Conservation (phyloP, 106 monocot species). For the Narthecium ossifragum region DNA sequence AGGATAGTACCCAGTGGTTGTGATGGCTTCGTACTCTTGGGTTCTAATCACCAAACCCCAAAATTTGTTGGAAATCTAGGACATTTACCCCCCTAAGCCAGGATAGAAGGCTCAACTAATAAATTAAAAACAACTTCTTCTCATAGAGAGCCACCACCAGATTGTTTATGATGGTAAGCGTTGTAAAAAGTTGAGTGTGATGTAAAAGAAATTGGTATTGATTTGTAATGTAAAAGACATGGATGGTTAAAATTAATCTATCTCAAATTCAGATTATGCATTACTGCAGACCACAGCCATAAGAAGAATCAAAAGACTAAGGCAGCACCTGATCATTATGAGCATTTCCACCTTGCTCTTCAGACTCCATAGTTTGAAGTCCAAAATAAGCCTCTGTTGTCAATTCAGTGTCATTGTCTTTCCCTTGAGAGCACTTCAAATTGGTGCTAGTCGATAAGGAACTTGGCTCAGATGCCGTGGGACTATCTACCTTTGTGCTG, state of each 20-base stretch:
- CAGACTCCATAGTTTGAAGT: slow-evolving; percentile 8
- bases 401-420: slow-evolving; percentile 17
- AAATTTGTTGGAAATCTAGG: too few species aligned
- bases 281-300: background rate
- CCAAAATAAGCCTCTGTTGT: slow-evolving; percentile 13
- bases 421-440: slow-evolving; percentile 12
- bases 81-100: too few species aligned
- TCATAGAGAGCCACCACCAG: too few species aligned
- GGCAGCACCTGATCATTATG: slow-evolving; percentile 43
- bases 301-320: background rate
- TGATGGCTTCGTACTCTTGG: too few species aligned
- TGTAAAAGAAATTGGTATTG: too few species aligned
- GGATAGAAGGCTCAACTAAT: too few species aligned
- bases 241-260: background rate
- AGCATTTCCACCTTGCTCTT: slow-evolving; percentile 9
- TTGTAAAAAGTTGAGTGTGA: too few species aligned
- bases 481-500: background rate
- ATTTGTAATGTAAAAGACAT: too few species aligned
- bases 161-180: too few species aligned
- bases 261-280: background rate
- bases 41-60: too few species aligned
- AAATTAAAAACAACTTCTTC: too few species aligned
- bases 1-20: too few species aligned
- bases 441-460: slow-evolving; percentile 12
- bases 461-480: background rate